A percentile compares a stretch with the other conserved stretches of the same genome.
phyloP scores from a whole-genome alignment of 2,329 filamentous ascomycete species.

The Pyrenophora seminiperda region DNA sequence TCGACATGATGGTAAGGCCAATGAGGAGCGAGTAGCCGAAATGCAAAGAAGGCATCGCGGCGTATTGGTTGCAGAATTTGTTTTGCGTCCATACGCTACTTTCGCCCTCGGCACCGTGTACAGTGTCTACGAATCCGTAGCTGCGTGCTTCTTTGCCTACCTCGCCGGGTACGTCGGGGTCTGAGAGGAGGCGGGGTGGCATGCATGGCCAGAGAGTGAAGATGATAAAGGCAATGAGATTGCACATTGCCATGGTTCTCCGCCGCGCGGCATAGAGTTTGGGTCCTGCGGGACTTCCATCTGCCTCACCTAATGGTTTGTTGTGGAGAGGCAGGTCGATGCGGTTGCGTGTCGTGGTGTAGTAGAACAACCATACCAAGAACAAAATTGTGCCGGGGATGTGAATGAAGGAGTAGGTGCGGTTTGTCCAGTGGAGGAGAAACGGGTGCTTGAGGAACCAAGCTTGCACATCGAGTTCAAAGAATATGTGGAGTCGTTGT shows the following conservation, averaged over 20 bases:
- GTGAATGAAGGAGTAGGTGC: slow-evolving; percentile 77
- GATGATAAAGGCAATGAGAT: slow-evolving; percentile 63
- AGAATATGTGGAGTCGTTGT: slow-evolving; percentile 66
- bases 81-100: slow-evolving; percentile 75
- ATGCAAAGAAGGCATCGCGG: slow-evolving; percentile 77
- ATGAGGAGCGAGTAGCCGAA: slow-evolving; percentile 77
- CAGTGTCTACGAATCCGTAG: slow-evolving; percentile 64
- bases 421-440: slow-evolving; percentile 71
- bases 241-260: slow-evolving; percentile 63
- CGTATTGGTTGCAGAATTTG: slow-evolving; percentile 76
- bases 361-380: slow-evolving; percentile 69
- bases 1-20: slow-evolving; percentile 69
- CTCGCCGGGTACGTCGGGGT: slow-evolving; percentile 58
- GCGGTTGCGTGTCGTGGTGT: slow-evolving; percentile 67
- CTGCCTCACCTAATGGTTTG: slow-evolving; percentile 33
- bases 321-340: slow-evolving; percentile 49
- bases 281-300: slow-evolving; percentile 55
- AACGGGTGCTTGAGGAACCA: slow-evolving; percentile 60
- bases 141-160: slow-evolving; percentile 64
- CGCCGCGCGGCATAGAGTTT: slow-evolving; percentile 61
- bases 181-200: slow-evolving; percentile 63
- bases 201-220: slow-evolving; percentile 67
- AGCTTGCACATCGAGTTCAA: slow-evolving; percentile 66
- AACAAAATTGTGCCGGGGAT: slow-evolving; percentile 78
- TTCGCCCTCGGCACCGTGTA: slow-evolving; percentile 62